phyloP scores from a whole-genome alignment of 2,329 filamentous ascomycete genomes.

The Pyrenochaeta sp. region DNA sequence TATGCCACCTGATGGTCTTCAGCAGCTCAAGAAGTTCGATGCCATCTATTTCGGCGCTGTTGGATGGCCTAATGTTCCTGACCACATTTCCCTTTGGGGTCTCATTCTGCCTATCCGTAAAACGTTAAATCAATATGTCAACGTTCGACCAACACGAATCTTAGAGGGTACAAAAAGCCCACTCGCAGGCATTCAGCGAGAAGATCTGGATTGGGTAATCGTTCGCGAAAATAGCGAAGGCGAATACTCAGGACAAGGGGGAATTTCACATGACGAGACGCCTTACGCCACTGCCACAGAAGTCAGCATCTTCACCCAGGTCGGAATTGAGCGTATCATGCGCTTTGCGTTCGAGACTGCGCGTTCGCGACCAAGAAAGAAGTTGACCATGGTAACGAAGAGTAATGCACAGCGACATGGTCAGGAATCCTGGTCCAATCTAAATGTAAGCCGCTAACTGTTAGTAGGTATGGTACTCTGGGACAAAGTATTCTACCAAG shows the following conservation, averaged over 20 bases:
- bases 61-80: conserved; percentile 67
- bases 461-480: conserved; percentile 53
- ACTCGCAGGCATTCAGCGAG: conserved; percentile 44
- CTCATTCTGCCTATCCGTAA: conserved; percentile 72
- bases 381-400: conserved; percentile 60
- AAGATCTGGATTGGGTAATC: conserved; percentile 57
- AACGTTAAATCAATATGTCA: conserved; percentile 72
- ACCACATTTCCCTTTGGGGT: conserved; percentile 72
- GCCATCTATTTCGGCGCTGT: conserved; percentile 68
- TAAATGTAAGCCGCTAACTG: too few relatives aligned
- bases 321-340: conserved; percentile 57
- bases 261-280: conserved; percentile 52
- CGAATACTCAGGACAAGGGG: conserved; percentile 58
- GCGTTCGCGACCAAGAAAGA: conserved; percentile 51
- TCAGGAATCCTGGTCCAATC: not conserved
- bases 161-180: conserved; percentile 52
- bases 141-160: conserved; percentile 64
- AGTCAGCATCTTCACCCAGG: conserved; percentile 56
- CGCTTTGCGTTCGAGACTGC: conserved; percentile 58
- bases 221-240: conserved; percentile 58
- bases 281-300: conserved; percentile 54
- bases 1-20: conserved; percentile 59
- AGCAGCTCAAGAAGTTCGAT: conserved; percentile 60
- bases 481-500: conserved; percentile 56
- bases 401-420: conserved; percentile 58